These are phyloP conservation scores for Puccinia triticina DNA, from an alignment of 1,284 basidiomycete genomes.

Conservation along the genomic window DNA sequence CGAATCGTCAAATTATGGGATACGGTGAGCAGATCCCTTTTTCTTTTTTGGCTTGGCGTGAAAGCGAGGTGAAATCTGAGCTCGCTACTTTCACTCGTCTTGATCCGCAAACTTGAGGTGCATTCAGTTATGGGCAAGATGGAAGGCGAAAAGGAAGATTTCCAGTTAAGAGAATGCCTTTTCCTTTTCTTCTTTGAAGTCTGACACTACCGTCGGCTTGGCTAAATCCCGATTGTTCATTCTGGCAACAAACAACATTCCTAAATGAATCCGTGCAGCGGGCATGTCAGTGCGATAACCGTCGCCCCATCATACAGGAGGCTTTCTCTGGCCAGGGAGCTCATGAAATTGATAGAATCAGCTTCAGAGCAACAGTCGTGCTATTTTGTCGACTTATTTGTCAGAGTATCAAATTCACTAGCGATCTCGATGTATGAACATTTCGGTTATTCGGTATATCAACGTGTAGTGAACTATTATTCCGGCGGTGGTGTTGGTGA, in stretches of 20 bases:
- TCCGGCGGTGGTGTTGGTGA: slow-evolving; percentile 22
- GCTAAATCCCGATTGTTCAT: not conserved
- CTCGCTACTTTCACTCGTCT: not conserved
- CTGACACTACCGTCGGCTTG: not conserved
- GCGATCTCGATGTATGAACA: slow-evolving; percentile 47
- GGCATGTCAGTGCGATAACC: slow-evolving; percentile 45
- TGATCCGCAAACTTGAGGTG: not conserved
- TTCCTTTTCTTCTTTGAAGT: not conserved
- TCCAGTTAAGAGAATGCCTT: slow-evolving; percentile 64
- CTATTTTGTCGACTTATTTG: slow-evolving; percentile 49
- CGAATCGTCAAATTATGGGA: slow-evolving; percentile 45
- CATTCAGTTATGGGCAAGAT: slow-evolving; percentile 78
- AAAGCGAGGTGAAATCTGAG: not conserved
- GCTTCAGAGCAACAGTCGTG: slow-evolving; percentile 32
- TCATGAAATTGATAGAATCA: slow-evolving; percentile 48
- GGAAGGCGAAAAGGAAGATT: slow-evolving; percentile 72
- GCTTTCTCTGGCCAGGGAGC: slow-evolving; percentile 32
- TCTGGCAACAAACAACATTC: not conserved
- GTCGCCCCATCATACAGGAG: slow-evolving; percentile 42
- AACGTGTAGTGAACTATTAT: slow-evolving; percentile 45
- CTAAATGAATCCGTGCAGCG: slow-evolving; percentile 3
- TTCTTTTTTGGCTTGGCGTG: not conserved
- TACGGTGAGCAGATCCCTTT: slow-evolving; percentile 24
- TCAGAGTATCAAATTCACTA: slow-evolving; percentile 36
- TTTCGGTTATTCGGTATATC: slow-evolving; percentile 50